Evolutionary conservation across 768 basidiomycete genomes (phyloP), one percentile per base, ranked within the genome.

Genomic region (Rickenella mellea): DNA sequence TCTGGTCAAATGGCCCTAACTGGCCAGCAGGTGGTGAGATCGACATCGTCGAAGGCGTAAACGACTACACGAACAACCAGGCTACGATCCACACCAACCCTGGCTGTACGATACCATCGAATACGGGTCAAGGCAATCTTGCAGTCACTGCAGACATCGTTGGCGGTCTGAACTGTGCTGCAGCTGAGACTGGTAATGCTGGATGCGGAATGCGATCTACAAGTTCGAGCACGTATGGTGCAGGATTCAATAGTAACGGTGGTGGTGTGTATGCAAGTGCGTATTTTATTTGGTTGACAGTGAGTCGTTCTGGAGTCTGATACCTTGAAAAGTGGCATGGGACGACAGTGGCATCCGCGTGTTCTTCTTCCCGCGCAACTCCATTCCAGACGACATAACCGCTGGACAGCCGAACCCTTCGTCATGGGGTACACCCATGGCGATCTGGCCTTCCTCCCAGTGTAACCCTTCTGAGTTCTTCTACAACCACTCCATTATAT

Each of bases 251-350:
- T 60, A 58, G 55, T n/a, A 80, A 73, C 50, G 77, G 78, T 8
- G 92, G 92, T 33, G 92, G 92, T 51, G 83, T 90, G 39, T 94
- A 90, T 63, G 85, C 85, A 40, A 88, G 88, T 91, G 55, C 59
- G 86, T 75, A 19, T 41, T 15, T 41, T 20, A 39, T 42, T n/a
- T 21, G 41, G 2, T 15, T 27, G 25, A 35, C 17, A 30, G 17
- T 17, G 10, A n/a, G n/a, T 12, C 42, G 22, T 44, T 40, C 40
- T 36, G 46, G 39, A 43, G 41, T 7, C 40, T 50, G 28, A 56
- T 49, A 47, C 48, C 41, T 46, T 40, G 1, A 49, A 42, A 53
- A 83, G 76, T 83, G 81, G 70, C 73, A 56, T 92, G 88, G 88
- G 78, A 80, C 57, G 59, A 68, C 38, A 62, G 65, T 39, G 92